Percentiles rank a stretch among this genome's conserved stretches.
Evolutionary conservation across 2,329 filamentous ascomycete species (phyloP).

Genomic region (Hysterium pulicare): DNA sequence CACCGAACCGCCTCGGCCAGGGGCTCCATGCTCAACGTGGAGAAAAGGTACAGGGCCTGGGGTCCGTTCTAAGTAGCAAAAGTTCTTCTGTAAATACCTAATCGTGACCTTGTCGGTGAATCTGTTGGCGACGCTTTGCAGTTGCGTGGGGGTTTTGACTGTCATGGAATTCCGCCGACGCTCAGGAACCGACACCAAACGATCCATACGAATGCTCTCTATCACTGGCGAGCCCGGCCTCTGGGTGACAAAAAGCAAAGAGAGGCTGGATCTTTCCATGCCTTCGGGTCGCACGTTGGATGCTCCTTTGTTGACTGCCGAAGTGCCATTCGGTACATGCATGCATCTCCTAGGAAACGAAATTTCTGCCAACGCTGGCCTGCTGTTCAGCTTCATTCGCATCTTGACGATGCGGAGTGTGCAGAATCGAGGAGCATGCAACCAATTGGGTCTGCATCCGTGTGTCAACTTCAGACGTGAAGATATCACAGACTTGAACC

Average conservation of each 20-base stretch:
- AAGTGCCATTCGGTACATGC: slow-evolving; percentile 12
- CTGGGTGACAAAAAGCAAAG: slow-evolving; percentile 28
- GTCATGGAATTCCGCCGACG: slow-evolving; percentile 15
- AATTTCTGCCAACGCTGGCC: too few relatives aligned
- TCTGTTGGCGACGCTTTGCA: too few relatives aligned
- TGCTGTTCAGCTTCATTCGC: neutral
- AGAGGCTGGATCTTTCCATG: slow-evolving; percentile 21
- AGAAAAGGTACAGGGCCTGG: neutral
- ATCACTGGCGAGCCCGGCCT: slow-evolving; percentile 15
- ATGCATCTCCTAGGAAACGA: too few relatives aligned
- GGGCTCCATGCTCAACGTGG: too few relatives aligned
- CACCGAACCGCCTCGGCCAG: neutral
- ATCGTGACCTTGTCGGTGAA: too few relatives aligned
- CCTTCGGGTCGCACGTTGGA: slow-evolving; percentile 15
- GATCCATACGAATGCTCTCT: slow-evolving; percentile 15
- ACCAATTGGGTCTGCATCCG: slow-evolving; percentile 8
- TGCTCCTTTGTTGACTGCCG: slow-evolving; percentile 17
- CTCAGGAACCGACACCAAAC: slow-evolving; percentile 30
- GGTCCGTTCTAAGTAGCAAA: too few relatives aligned
- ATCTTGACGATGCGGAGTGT: neutral
- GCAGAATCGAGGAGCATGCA: neutral
- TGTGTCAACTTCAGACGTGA: neutral
- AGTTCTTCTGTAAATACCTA: too few relatives aligned
- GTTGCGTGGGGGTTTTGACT: slow-evolving; percentile 25
- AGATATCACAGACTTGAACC: neutral